These are phyloP conservation scores for Fusarium algeriense DNA, from an alignment of 2,329 filamentous ascomycete species.

Conservation along the genomic window DNA sequence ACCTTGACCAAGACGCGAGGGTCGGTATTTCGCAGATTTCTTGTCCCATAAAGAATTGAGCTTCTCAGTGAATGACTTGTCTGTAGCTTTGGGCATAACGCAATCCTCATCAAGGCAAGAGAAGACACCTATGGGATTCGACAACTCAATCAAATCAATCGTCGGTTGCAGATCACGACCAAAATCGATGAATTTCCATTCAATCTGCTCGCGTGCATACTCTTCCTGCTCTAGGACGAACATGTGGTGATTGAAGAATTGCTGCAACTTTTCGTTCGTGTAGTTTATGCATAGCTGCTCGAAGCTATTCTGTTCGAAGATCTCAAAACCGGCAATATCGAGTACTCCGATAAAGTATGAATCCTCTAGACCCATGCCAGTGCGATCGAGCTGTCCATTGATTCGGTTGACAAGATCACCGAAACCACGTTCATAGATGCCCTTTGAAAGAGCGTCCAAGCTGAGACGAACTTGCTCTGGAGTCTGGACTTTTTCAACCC, in stretches of 20 bases:
- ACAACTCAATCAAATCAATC: slow-evolving; percentile 94
- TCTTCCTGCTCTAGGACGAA: slow-evolving; percentile 99
- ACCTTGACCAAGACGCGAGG: slow-evolving; percentile 87
- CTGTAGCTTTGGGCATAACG: slow-evolving; percentile 98
- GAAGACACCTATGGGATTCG: slow-evolving; percentile 98
- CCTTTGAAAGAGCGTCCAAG: slow-evolving; percentile 92
- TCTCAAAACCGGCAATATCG: slow-evolving; percentile 99
- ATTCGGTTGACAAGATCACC: slow-evolving; percentile 92
- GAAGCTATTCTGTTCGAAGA: slow-evolving; percentile 98
- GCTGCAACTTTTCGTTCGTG: slow-evolving; percentile 98
- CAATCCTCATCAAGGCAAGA: slow-evolving; percentile 98
- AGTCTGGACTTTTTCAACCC: slow-evolving; percentile 98
- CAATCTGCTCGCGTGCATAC: slow-evolving; percentile 96
- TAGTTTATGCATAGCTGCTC: slow-evolving; percentile 99
- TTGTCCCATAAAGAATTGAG: slow-evolving; percentile 97
- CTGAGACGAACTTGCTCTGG: slow-evolving; percentile 93
- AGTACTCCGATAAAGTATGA: slow-evolving; percentile 97
- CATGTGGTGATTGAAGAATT: slow-evolving; percentile 99
- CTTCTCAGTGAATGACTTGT: slow-evolving; percentile 97
- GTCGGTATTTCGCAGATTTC: slow-evolving; percentile 92
- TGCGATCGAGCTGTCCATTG: slow-evolving; percentile 91
- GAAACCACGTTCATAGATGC: slow-evolving; percentile 97
- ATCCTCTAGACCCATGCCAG: slow-evolving; percentile 84
- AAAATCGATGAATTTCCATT: slow-evolving; percentile 99
- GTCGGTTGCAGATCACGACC: slow-evolving; percentile 96